Evolutionary conservation across 805 yeast genomes (phyloP).

Genomic region (Wickerhamiella nectarea): DNA sequence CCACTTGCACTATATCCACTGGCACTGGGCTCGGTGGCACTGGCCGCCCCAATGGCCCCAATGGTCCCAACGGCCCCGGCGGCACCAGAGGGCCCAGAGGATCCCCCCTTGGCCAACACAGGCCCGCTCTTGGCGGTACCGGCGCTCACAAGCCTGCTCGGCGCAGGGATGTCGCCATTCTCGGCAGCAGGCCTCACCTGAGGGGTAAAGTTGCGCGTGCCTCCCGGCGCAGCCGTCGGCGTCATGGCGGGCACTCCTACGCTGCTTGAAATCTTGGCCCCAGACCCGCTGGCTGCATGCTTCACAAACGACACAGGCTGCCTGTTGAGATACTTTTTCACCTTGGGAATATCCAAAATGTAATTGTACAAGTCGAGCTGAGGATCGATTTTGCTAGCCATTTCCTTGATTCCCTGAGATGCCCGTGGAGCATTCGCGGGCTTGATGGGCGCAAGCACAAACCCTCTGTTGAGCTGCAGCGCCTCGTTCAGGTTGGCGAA

Average conservation of each 20-base stretch:
- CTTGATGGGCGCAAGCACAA: conserved; percentile 61
- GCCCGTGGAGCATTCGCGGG: conserved; percentile 29
- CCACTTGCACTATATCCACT: not conserved
- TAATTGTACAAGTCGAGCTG: conserved; percentile 70
- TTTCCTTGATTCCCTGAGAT: conserved; percentile 54
- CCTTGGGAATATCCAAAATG: conserved; percentile 31
- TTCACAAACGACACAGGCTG: conserved; percentile 23
- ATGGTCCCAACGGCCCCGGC: no score
- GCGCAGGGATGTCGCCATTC: conserved; percentile 12
- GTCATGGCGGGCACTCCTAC: no score
- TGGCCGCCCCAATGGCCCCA: no score
- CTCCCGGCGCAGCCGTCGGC: not conserved
- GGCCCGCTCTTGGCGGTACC: conserved; percentile 24
- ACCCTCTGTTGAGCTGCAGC: conserved; percentile 69
- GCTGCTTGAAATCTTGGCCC: not conserved
- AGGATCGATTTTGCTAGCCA: conserved; percentile 67
- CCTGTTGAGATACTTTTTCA: conserved; percentile 22
- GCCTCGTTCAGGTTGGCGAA: conserved; percentile 82
- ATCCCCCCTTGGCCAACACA: conserved; percentile 14
- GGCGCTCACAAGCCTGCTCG: conserved; percentile 13
- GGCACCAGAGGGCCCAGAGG: no score
- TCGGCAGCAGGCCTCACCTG: not conserved
- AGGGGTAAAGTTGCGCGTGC: not conserved
- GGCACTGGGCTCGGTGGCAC: no score
- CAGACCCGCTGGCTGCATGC: conserved; percentile 19